Evolutionary conservation across 2,329 filamentous ascomycete genomes (phyloP), one percentile per base, ranked within the genome.

Genomic region (Blastomyces gilchristii): DNA sequence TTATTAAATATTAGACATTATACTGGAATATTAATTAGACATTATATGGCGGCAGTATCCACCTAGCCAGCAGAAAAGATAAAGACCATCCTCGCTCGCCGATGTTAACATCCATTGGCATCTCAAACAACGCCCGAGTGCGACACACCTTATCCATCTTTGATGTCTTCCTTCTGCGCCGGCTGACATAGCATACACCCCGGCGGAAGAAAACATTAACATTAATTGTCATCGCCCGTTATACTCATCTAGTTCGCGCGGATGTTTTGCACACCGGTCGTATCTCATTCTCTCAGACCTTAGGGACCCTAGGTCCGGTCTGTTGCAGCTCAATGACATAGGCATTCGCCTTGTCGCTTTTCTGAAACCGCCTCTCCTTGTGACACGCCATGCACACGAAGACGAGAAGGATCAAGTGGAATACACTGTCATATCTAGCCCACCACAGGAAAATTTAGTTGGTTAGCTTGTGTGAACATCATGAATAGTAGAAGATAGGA

Each of bases 371-470:
- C 11, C 16, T 28, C 7, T 39, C 54, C n/a, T 14, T 58, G 54
- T 43, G 34, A 14, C 54, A 58, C 8, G 54, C 54, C 54, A 58
- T 58, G 39, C 54, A 58, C 18, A n/a, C 54, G 54, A 58, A 58
- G 37, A 58, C 37, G n/a, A 58, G 43, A 28, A 58, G 54, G n/a
- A 58, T 43, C 8, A 43, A 39, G 54, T 39, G 37, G 22, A 25
- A 39, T 39, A 58, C 7, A 11, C 54, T 58, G 31, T n/a, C 31
- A 25, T 39, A 28, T n/a, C 2, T 37, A 22, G n/a, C 31, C 47
- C n/a, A 12, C 8, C n/a, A 50, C 22, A 50, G 4, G 22, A 41
- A 22, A 14, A 39, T 34, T 7, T 9, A 7, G 8, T 12, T 43
- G 14, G 34, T 22, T 25, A 57, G 54, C 16, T 22, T 57, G n/a